These are phyloP conservation scores for Tetrapisispora fleetii DNA, from an alignment of 805 yeast genomes.

Conservation along the genomic window DNA sequence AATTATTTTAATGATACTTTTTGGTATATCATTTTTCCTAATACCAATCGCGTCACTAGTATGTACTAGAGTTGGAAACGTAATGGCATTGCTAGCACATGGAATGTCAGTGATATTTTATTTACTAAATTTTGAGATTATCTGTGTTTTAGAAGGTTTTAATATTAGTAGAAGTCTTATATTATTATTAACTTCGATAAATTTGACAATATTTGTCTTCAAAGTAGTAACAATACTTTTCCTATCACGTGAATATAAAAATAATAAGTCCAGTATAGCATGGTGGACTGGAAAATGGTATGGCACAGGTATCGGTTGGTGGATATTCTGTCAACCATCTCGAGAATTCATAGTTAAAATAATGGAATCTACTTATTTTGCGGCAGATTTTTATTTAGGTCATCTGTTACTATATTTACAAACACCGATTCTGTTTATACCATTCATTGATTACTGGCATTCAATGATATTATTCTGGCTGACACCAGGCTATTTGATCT, in stretches of 20 bases:
- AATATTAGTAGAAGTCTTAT: constrained; percentile 48
- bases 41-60: constrained; percentile 43
- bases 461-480: constrained; percentile 61
- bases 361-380: constrained; percentile 58
- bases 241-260: constrained; percentile 53
- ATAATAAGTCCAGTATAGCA: constrained; percentile 51
- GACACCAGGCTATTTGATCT: constrained; percentile 38
- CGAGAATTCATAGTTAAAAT: constrained; percentile 56
- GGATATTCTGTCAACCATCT: constrained; percentile 49
- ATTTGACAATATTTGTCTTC: constrained; percentile 50
- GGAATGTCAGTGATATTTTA: constrained; percentile 42
- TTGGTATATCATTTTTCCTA: constrained; percentile 35
- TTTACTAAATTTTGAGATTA: constrained; percentile 45
- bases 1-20: constrained; percentile 27
- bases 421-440: constrained; percentile 51
- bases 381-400: constrained; percentile 51
- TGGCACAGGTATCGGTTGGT: constrained; percentile 52
- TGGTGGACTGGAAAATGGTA: constrained; percentile 80
- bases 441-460: constrained; percentile 58
- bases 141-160: constrained; percentile 64
- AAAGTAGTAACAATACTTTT: constrained; percentile 40
- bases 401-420: constrained; percentile 50
- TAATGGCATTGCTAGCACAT: constrained; percentile 50
- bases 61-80: constrained; percentile 37
- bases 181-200: constrained; percentile 48